Percentiles rank a stretch among this genome's conserved stretches.
Conservation (phyloP, 345 rosid species). For the Zanthoxylum bungeanum region DNA sequence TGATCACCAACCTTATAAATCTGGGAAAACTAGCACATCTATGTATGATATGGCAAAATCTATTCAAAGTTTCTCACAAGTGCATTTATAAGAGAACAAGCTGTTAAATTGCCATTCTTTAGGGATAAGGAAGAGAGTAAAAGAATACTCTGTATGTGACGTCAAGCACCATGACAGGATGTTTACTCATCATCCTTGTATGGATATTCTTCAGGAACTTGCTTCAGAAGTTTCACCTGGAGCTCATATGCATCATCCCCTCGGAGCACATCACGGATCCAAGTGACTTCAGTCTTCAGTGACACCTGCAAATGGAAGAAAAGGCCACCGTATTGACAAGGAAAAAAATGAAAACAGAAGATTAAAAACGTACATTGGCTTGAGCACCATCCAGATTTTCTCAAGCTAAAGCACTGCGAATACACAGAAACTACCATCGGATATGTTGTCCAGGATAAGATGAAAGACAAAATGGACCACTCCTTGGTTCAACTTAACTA, state of each 20-base stretch:
- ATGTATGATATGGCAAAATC: no score
- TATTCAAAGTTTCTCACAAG: no score
- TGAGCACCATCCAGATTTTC: not conserved
- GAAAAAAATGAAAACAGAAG: not conserved
- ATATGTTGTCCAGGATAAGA: no score
- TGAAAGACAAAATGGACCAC: not conserved
- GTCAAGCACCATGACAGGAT: not conserved
- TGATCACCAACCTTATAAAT: no score
- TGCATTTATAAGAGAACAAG: no score
- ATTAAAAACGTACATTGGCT: not conserved
- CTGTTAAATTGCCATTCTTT: no score
- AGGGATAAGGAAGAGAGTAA: no score
- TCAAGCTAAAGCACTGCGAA: not conserved
- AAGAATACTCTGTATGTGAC: no score
- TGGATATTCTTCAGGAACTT: conserved; percentile 84
- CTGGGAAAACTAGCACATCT: no score
- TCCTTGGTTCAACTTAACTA: not conserved
- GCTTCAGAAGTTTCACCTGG: conserved; percentile 86
- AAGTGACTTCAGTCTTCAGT: conserved; percentile 91
- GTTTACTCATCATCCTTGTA: conserved; percentile 92
- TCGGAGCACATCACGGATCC: conserved; percentile 74
- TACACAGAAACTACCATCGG: no score
- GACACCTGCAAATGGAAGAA: conserved; percentile 52
- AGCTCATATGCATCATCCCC: conserved; percentile 86
- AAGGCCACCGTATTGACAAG: not conserved